Conservation (phyloP, 2,329 filamentous ascomycete species). For the Aspergillus sp. region DNA sequence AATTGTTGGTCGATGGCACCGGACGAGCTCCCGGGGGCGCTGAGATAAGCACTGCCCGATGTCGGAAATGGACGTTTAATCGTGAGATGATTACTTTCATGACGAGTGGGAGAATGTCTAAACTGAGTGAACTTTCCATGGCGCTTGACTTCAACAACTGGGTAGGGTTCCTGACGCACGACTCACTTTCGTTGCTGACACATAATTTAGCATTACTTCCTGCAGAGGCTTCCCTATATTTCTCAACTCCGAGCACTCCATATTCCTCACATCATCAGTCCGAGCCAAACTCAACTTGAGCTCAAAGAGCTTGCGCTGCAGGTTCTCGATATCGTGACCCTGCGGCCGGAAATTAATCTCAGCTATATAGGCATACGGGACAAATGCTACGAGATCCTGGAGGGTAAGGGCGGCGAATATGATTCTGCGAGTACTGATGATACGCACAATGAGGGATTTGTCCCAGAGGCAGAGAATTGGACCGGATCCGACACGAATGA, state of each 20-base stretch:
- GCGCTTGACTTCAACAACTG: constrained; percentile 77
- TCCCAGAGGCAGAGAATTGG: constrained; percentile 50
- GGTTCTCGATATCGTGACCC: constrained; percentile 75
- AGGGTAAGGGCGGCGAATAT: constrained; percentile 53
- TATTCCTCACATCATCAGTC: constrained; percentile 69
- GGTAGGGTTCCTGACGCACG: constrained; percentile 56
- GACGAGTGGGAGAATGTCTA: constrained; percentile 75
- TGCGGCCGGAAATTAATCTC: constrained; percentile 75
- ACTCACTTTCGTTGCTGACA: constrained; percentile 18
- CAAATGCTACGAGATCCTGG: constrained; percentile 83
- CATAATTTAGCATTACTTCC: constrained; percentile 69
- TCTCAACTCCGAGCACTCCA: constrained; percentile 73
- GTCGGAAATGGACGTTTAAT: constrained; percentile 72
- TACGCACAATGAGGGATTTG: constrained; percentile 53
- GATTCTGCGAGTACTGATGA: constrained; percentile 46
- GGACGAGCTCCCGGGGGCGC: constrained; percentile 46
- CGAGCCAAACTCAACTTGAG: constrained; percentile 59
- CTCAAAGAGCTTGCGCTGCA: constrained; percentile 74
- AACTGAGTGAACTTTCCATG: constrained; percentile 71
- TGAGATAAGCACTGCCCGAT: constrained; percentile 52
- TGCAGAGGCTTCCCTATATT: constrained; percentile 73
- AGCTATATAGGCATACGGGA: constrained; percentile 76
- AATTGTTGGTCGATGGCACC: constrained; percentile 74
- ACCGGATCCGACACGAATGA: constrained; percentile 49
- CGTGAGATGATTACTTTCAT: constrained; percentile 73